Base-by-base conservation (phyloP, 1,284 basidiomycete genomes). In the Pseudozyma pruni region DNA sequence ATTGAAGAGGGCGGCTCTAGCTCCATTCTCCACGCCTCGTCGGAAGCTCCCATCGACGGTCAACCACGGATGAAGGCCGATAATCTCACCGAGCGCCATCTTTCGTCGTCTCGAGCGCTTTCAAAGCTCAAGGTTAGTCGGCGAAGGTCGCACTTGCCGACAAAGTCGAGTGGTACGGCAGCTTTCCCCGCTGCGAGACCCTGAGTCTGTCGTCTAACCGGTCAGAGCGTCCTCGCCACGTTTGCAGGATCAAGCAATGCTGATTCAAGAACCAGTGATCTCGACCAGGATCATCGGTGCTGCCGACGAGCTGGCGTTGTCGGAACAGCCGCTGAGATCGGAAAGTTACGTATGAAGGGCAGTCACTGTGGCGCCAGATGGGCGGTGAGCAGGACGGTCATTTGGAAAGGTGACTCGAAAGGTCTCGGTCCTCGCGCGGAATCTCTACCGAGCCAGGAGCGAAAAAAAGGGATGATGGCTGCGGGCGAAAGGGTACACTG, bases 1-100 rank as follows among this genome's bases (percentile, higher is more conserved):
- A 59, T 38, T 66, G 43, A 20, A 13, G 22, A 29, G 40, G 20
- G 23, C 44, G 27, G 31, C 2, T 4, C 14, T 38, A 29, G n/a
- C n/a, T n/a, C 38, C 20, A 19, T 41, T 44, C 22, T 46, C 16
- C 33, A 17, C 27, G 27, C 27, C 27, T 29, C 7, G 27, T 29
- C 27, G 27, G n/a, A 29, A 29, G 27, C 27, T 29, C 27, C 27
- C 27, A 11, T 11, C 11, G 27, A 29, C 11, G 38, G 29, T 29
- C 14, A n/a, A n/a, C 20, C 29, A 16, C 19, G 22, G 13, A n/a
- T 45, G 48, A 51, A 51, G 55, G 34, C 55, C 55, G 55, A 19
- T 40, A 49, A 50, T 57, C 47, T 57, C 55, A 32, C 55, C 55
- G 55, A 50, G 27, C 27, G 27, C n/a, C n/a, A 34, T 33, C 35